Evolutionary conservation across 2,329 filamentous ascomycete species (phyloP).

Genomic region (Pezicula neosporulosa): DNA sequence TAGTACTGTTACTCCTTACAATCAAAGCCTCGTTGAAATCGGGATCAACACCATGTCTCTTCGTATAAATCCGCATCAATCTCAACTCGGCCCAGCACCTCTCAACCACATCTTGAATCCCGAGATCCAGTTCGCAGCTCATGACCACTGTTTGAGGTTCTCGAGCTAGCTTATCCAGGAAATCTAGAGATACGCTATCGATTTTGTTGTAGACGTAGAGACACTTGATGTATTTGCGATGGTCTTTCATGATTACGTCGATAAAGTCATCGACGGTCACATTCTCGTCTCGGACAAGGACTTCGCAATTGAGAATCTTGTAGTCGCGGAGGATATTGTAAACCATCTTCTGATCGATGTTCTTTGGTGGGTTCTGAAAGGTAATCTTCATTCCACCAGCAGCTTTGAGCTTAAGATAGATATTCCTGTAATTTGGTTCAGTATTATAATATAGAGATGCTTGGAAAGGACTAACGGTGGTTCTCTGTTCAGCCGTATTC

Average conservation of each 20-base stretch:
- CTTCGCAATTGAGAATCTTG: constrained; percentile 97
- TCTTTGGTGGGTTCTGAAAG: constrained; percentile 84
- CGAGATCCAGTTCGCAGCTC: constrained; percentile 93
- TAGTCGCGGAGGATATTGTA: constrained; percentile 98
- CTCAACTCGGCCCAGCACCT: constrained; percentile 91
- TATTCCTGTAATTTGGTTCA: constrained; percentile 60
- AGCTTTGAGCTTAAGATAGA: constrained; percentile 94
- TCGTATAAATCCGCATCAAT: constrained; percentile 92
- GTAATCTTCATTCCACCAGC: constrained; percentile 99
- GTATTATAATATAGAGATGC: not conserved
- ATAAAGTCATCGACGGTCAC: constrained; percentile 98
- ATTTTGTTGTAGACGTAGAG: constrained; percentile 99
- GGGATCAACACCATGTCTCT: constrained; percentile 88
- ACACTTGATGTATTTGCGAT: constrained; percentile 91
- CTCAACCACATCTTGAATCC: constrained; percentile 90
- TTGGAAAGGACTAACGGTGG: constrained; percentile 64
- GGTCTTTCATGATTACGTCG: constrained; percentile 98
- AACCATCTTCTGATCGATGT: constrained; percentile 95
- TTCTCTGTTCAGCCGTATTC: constrained; percentile 87
- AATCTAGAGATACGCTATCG: constrained; percentile 89
- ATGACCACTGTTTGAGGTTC: constrained; percentile 96
- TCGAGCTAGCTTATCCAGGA: constrained; percentile 85
- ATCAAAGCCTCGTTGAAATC: constrained; percentile 91
- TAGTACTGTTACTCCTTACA: constrained; percentile 79
- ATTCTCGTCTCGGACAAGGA: constrained; percentile 90